Conservation (phyloP, 768 basidiomycete species). For the Mycena chlorophos region DNA sequence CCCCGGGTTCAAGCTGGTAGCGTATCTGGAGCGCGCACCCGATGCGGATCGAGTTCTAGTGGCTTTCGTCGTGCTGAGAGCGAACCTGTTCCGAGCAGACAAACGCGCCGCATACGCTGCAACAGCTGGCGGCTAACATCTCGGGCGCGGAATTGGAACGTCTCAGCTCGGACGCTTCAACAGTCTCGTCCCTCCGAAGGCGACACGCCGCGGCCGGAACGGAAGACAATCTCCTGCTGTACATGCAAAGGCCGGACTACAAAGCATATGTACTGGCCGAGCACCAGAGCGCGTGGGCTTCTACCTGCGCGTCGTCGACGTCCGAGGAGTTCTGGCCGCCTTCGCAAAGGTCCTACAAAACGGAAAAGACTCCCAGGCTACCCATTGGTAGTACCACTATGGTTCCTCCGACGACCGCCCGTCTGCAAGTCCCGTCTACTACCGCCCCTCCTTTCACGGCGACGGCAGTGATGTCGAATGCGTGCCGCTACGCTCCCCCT, state of each 20-base stretch:
- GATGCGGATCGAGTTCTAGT: neutral
- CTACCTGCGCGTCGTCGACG: neutral
- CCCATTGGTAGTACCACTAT: no score
- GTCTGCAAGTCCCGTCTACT: neutral
- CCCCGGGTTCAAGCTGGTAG: neutral
- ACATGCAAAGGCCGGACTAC: neutral
- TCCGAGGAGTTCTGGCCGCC: no score
- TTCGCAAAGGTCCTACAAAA: no score
- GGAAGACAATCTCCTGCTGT: neutral
- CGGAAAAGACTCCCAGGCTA: no score
- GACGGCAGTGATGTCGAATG: neutral
- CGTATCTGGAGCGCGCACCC: neutral
- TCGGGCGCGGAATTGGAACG: neutral
- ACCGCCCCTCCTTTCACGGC: neutral
- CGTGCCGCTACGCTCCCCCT: neutral
- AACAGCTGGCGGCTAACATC: neutral
- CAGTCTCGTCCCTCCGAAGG: neutral
- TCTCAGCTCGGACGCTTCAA: neutral
- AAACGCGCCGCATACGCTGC: neutral
- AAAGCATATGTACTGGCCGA: neutral
- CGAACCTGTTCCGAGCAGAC: neutral
- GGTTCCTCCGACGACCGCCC: neutral
- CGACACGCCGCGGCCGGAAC: neutral
- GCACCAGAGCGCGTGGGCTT: neutral
- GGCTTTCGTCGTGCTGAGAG: neutral